These are phyloP conservation scores for Metschnikowia similis DNA, from an alignment of 805 yeast genomes.

Conservation along the genomic window DNA sequence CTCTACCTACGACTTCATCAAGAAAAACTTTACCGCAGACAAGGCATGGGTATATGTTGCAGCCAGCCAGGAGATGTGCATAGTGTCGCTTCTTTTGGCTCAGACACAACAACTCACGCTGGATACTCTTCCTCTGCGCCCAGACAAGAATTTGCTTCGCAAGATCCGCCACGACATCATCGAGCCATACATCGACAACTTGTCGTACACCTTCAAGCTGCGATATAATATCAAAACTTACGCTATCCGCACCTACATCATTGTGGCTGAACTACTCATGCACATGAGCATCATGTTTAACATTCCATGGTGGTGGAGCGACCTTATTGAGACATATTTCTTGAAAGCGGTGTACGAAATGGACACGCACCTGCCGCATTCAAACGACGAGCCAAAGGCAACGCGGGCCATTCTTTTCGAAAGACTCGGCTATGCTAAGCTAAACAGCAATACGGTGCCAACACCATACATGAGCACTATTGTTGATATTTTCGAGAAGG, in stretches of 20 bases:
- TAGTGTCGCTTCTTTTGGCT: slow-evolving; percentile 64
- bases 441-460: slow-evolving; percentile 12
- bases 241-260: slow-evolving; percentile 61
- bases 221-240: slow-evolving; percentile 66
- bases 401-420: slow-evolving; percentile 44
- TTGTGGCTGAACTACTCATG: slow-evolving; percentile 67
- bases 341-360: slow-evolving; percentile 45
- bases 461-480: slow-evolving; percentile 5
- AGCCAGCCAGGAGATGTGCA: slow-evolving; percentile 84
- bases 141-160: slow-evolving; percentile 38
- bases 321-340: slow-evolving; percentile 40
- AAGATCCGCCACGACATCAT: slow-evolving; percentile 52
- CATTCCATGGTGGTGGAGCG: slow-evolving; percentile 44
- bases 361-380: slow-evolving; percentile 36
- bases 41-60: slow-evolving; percentile 81
- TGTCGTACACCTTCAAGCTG: slow-evolving; percentile 70
- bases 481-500: slow-evolving; percentile 9
- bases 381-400: slow-evolving; percentile 42
- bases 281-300: slow-evolving; percentile 40
- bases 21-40: slow-evolving; percentile 71
- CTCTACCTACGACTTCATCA: slow-evolving; percentile 74
- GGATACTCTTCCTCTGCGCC: slow-evolving; percentile 20
- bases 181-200: slow-evolving; percentile 63
- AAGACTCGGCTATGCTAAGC: slow-evolving; percentile 29
- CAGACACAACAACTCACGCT: slow-evolving; percentile 32